These are phyloP conservation scores for Termitomyces sp. DNA, from an alignment of 768 basidiomycete species.

Conservation along the genomic window DNA sequence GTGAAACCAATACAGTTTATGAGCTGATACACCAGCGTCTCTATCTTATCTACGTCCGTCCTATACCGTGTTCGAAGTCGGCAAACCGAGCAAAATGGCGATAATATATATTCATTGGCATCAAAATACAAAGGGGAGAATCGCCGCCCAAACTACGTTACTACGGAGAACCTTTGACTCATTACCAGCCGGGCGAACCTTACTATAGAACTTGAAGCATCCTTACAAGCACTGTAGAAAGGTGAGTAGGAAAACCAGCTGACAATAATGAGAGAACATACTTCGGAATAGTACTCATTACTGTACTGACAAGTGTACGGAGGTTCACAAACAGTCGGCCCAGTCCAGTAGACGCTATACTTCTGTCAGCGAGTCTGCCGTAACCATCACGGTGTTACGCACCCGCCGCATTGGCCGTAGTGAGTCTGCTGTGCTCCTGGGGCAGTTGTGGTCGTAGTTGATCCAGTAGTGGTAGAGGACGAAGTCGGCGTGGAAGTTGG, in stretches of 20 bases:
- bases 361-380: background rate
- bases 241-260: background rate
- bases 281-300: constrained; percentile 21
- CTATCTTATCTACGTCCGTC: too few species aligned
- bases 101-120: background rate
- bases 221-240: constrained; percentile 4
- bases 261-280: background rate
- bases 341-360: constrained; percentile 25
- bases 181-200: background rate
- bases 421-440: constrained; percentile 15
- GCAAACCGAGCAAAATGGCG: background rate
- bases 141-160: background rate
- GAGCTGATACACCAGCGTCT: too few species aligned
- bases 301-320: constrained; percentile 18
- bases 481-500: constrained; percentile 15
- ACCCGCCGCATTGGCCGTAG: constrained; percentile 20
- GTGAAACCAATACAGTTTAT: too few species aligned
- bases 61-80: too few species aligned
- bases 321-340: constrained; percentile 19
- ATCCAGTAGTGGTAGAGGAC: constrained; percentile 13
- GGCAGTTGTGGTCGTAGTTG: constrained; percentile 15
- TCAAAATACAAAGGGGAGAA: background rate
- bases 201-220: background rate
- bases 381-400: background rate
- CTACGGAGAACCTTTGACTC: background rate